phyloP scores from a whole-genome alignment of 768 basidiomycete species.

The Russula sp. region DNA sequence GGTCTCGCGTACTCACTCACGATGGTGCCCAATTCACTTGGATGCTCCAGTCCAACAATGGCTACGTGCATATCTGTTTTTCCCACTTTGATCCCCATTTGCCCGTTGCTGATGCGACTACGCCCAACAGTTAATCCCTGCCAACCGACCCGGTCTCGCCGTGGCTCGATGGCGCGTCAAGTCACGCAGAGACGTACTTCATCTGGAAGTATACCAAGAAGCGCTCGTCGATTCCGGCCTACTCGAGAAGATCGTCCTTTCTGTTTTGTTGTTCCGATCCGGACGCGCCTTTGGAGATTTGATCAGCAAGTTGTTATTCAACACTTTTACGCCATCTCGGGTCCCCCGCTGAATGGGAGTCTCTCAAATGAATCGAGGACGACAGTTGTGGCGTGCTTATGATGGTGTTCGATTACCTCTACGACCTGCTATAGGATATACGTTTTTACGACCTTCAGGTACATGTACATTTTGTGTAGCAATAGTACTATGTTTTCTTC shows the following conservation, averaged over 20 bases:
- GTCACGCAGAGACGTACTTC: background rate
- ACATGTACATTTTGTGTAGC: too few species aligned
- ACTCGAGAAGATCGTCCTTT: slow-evolving; percentile 6
- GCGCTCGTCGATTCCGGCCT: background rate
- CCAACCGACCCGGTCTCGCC: slow-evolving; percentile 6
- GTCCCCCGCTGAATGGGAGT: too few species aligned
- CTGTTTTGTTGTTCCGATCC: slow-evolving; percentile 2
- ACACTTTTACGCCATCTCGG: too few species aligned
- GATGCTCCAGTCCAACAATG: background rate
- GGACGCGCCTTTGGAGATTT: background rate
- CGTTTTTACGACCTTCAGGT: too few species aligned
- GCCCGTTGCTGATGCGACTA: background rate
- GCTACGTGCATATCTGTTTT: slow-evolving; percentile 1
- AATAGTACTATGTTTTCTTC: too few species aligned
- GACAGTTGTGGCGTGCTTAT: too few species aligned
- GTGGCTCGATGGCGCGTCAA: slow-evolving; percentile 4
- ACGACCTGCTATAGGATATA: too few species aligned
- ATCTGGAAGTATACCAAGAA: slow-evolving; percentile 1
- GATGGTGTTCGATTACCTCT: too few species aligned
- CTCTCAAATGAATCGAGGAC: too few species aligned
- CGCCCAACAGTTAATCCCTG: slow-evolving; percentile 1
- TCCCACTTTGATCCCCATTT: background rate
- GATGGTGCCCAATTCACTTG: slow-evolving; percentile 1
- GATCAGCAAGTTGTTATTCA: too few species aligned
- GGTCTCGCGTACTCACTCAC: slow-evolving; percentile 7